Percentiles rank a stretch among this genome's conserved stretches.
Evolutionary conservation across 257 asterid species (phyloP).

Genomic region (Gynochthodes officinalis): DNA sequence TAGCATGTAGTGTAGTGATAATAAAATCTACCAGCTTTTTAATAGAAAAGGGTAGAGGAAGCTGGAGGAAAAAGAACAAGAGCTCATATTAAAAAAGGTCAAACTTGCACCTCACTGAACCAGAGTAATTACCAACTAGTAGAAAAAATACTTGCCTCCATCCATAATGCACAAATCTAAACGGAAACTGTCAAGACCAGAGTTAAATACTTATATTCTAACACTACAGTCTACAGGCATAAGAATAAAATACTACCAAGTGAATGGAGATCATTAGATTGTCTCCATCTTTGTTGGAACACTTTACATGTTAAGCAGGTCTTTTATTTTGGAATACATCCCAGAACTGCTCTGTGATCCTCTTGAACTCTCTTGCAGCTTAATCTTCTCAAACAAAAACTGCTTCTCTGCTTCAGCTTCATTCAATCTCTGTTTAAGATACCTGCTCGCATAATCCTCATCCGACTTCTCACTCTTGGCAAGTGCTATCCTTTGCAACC

Average conservation of each 20-base stretch:
- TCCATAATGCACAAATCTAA: constrained; percentile 20
- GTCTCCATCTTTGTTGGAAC: constrained; percentile 38
- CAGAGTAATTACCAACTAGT: background rate
- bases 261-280: constrained; percentile 32
- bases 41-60: too few relatives aligned
- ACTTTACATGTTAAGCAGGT: constrained; percentile 67
- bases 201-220: constrained; percentile 18
- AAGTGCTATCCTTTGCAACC: constrained; percentile 77
- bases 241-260: constrained; percentile 35
- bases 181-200: constrained; percentile 18
- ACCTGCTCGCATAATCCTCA: constrained; percentile 87
- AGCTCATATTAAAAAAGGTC: background rate
- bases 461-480: constrained; percentile 84
- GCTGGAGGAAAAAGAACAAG: too few relatives aligned
- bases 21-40: background rate
- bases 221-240: constrained; percentile 21
- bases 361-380: constrained; percentile 82
- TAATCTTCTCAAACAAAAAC: constrained; percentile 72
- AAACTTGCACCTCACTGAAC: background rate
- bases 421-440: constrained; percentile 79
- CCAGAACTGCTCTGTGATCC: constrained; percentile 59
- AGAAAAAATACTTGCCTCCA: too few relatives aligned
- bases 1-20: background rate
- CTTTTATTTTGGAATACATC: constrained; percentile 75
- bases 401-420: constrained; percentile 99